These are phyloP conservation scores for Mucor lusitanicus DNA, from an alignment of 371 early-diverging fungal species.

Conservation along the genomic window DNA sequence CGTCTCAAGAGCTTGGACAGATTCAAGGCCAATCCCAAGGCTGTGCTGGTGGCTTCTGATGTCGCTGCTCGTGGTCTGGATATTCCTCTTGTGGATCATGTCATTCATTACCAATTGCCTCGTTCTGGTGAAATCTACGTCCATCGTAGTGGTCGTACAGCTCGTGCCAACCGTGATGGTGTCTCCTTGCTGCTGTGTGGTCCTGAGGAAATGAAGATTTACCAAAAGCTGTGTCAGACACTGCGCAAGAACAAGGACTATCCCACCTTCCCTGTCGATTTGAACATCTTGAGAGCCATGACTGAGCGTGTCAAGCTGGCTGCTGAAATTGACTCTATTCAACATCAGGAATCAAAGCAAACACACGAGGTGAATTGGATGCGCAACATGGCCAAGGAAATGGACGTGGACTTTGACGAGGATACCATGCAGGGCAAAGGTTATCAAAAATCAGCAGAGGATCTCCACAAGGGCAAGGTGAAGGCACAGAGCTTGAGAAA, in stretches of 20 bases:
- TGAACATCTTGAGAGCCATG: conserved; percentile 60
- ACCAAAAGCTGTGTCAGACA: conserved; percentile 75
- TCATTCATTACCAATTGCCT: conserved; percentile 98
- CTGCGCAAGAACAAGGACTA: conserved; percentile 70
- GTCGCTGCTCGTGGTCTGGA: conserved; percentile 97
- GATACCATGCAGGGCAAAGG: conserved; percentile 56
- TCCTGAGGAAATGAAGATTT: conserved; percentile 82
- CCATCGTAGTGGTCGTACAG: conserved; percentile 95
- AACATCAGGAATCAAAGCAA: conserved; percentile 74
- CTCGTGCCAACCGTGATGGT: conserved; percentile 84
- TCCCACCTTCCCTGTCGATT: conserved; percentile 73
- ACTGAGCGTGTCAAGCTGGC: conserved; percentile 77
- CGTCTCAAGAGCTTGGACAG: conserved; percentile 89
- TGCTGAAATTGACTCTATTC: conserved; percentile 74
- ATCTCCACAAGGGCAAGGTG: conserved; percentile 28
- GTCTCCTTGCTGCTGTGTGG: conserved; percentile 77
- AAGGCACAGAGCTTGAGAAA: conserved; percentile 59
- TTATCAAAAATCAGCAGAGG: conserved; percentile 23
- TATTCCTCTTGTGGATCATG: conserved; percentile 95
- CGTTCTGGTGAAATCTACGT: conserved; percentile 92
- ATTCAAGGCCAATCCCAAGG: conserved; percentile 72
- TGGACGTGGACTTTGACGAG: conserved; percentile 84
- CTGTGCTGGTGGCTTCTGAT: conserved; percentile 87
- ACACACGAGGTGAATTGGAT: conserved; percentile 82
- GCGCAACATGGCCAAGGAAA: conserved; percentile 80